Percentiles rank a stretch among this genome's conserved stretches.
Evolutionary conservation across 495 filamentous ascomycete genomes (phyloP).

Genomic region (Penicillium tannophilum): DNA sequence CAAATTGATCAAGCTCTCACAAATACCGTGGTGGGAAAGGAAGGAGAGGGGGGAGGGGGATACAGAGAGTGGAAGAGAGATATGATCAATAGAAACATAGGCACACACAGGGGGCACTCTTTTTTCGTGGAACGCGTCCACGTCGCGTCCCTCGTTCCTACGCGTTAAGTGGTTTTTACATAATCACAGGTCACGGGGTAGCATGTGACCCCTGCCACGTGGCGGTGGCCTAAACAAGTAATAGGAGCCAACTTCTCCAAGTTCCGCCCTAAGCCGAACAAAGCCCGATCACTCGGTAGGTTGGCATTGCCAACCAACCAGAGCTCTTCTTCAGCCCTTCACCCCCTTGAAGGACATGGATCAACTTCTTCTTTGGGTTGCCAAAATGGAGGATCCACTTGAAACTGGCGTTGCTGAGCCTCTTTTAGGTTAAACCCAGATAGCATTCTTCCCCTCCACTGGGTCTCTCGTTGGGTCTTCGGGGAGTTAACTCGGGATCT

Average conservation of each 20-base stretch:
- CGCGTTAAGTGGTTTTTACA: slow-evolving; percentile 46
- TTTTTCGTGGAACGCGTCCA: slow-evolving; percentile 37
- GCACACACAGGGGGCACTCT: slow-evolving; percentile 18
- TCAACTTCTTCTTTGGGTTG: slow-evolving; percentile 4
- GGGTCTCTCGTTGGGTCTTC: background rate
- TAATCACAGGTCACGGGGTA: background rate
- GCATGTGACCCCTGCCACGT: background rate
- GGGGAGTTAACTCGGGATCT: slow-evolving; percentile 6
- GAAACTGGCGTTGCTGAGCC: background rate
- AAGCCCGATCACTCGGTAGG: background rate
- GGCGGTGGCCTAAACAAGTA: background rate
- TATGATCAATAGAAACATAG: background rate
- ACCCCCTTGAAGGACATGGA: background rate
- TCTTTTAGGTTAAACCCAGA: slow-evolving; percentile 2
- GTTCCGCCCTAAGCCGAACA: slow-evolving; percentile 2
- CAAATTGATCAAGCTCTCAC: slow-evolving; percentile 16
- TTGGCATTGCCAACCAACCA: slow-evolving; percentile 1
- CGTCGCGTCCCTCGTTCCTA: slow-evolving; percentile 33
- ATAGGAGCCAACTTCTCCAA: slow-evolving; percentile 1
- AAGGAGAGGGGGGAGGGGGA: background rate
- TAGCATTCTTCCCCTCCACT: background rate
- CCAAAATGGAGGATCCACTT: slow-evolving; percentile 7
- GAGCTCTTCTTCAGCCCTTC: background rate
- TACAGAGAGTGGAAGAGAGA: slow-evolving; percentile 1
- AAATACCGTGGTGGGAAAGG: slow-evolving; percentile 9